Conservation (phyloP, 1,284 basidiomycete genomes). For the Phylloboletellus chloephorus region DNA sequence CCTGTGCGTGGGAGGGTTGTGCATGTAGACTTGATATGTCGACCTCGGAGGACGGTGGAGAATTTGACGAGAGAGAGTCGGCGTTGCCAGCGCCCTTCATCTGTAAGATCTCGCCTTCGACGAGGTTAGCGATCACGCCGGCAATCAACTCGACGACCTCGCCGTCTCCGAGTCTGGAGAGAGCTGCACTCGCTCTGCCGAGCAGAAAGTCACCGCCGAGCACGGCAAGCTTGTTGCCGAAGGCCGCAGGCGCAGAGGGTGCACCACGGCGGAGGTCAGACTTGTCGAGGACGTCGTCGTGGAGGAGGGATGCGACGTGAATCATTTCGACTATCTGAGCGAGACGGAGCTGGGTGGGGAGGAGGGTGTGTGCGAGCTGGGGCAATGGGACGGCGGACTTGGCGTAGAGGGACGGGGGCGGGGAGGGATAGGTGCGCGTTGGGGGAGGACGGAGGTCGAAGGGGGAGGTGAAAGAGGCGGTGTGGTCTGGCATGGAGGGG, state of each 20-base stretch:
- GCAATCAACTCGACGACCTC: constrained; percentile 94
- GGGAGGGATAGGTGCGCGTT: constrained; percentile 33
- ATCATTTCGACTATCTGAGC: constrained; percentile 99
- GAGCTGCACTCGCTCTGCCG: constrained; percentile 83
- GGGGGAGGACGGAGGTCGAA: constrained; percentile 43
- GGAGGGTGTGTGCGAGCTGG: constrained; percentile 35
- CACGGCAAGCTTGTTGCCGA: constrained; percentile 94
- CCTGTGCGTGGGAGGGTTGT: constrained; percentile 12
- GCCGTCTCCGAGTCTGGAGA: constrained; percentile 79
- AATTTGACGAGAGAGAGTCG: not conserved
- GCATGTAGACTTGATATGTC: constrained; percentile 21
- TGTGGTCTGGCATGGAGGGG: constrained; percentile 71
- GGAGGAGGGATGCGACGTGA: constrained; percentile 91
- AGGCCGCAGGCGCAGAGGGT: constrained; percentile 80
- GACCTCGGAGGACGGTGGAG: constrained; percentile 10
- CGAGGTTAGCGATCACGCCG: constrained; percentile 90
- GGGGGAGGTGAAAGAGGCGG: constrained; percentile 45
- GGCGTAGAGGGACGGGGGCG: constrained; percentile 33
- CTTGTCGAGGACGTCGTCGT: constrained; percentile 93
- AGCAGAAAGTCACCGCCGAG: constrained; percentile 95
- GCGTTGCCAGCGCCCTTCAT: constrained; percentile 40
- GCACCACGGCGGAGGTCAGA: constrained; percentile 78
- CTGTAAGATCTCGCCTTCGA: constrained; percentile 95
- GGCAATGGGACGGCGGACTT: constrained; percentile 15
- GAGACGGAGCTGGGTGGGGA: constrained; percentile 88